phyloP scores from a whole-genome alignment of 306 rosid species.

The Carpinus fangiana region DNA sequence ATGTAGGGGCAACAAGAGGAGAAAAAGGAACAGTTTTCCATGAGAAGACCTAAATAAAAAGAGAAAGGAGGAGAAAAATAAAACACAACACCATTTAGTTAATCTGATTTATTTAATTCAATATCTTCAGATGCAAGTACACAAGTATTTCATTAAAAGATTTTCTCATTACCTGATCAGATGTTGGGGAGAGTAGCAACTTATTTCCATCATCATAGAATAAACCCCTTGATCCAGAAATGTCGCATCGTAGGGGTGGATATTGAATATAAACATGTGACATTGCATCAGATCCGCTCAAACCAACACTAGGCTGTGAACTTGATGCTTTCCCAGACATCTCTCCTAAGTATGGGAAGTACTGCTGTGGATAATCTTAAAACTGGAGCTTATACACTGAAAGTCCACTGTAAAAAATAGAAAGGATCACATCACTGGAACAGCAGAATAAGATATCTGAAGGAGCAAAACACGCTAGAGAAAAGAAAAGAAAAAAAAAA shows the following conservation, averaged over 20 bases:
- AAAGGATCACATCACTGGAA: conserved; percentile 28
- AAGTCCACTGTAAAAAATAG: conserved; percentile 30
- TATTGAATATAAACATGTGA: conserved; percentile 85
- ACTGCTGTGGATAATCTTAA: conserved; percentile 28
- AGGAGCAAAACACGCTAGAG: conserved; percentile 19
- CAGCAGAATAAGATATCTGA: conserved; percentile 12
- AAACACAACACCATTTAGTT: not conserved
- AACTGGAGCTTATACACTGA: conserved; percentile 14
- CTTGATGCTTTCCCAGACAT: conserved; percentile 88
- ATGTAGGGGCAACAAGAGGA: conserved; percentile 57
- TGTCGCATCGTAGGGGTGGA: conserved; percentile 69
- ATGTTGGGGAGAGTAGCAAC: conserved; percentile 68
- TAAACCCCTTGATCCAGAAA: conserved; percentile 71
- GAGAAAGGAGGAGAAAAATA: not conserved
- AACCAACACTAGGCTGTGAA: conserved; percentile 65
- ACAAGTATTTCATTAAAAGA: not conserved
- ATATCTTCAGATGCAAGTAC: not conserved
- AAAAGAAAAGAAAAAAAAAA: not conserved
- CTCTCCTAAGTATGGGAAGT: conserved; percentile 25
- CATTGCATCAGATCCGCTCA: conserved; percentile 75
- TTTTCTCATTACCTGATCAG: conserved; percentile 62
- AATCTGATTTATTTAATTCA: not conserved
- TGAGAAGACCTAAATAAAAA: conserved; percentile 62
- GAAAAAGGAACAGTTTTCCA: conserved; percentile 85
- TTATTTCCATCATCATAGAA: conserved; percentile 94